phyloP scores from a whole-genome alignment of 163 green algal genomes.

The Scenedesmus sp. region DNA sequence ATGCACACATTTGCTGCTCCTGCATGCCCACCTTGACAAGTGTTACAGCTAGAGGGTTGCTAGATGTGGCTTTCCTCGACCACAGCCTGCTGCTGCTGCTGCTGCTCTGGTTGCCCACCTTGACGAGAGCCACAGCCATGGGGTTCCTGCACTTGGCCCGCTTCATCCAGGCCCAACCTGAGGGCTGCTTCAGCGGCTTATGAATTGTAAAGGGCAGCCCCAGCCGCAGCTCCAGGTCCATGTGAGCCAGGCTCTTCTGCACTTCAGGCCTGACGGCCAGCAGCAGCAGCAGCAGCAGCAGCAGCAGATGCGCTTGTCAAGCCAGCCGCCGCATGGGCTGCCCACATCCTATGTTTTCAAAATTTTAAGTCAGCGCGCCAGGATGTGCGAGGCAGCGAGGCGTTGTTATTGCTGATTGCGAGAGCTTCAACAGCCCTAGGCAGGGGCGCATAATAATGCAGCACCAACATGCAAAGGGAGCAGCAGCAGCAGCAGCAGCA shows the following conservation, averaged over 20 bases:
- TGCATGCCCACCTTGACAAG: no score
- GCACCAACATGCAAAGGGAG: no score
- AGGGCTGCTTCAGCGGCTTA: neutral
- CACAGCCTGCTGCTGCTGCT: neutral
- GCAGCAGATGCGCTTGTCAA: no score
- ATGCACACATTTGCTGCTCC: no score
- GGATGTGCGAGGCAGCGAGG: neutral
- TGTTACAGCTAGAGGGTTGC: neutral
- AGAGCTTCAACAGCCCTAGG: no score
- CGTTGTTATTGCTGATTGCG: neutral
- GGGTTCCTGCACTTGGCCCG: conserved; percentile 2
- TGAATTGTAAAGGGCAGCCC: neutral
- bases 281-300: neutral
- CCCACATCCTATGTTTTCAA: no score
- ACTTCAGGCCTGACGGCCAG: neutral
- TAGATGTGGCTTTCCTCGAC: neutral
- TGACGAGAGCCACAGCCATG: neutral
- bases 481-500: neutral
- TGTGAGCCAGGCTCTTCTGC: neutral
- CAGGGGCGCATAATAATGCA: no score
- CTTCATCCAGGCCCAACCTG: neutral
- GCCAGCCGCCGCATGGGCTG: no score
- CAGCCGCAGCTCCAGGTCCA: neutral
- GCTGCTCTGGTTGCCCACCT: neutral
- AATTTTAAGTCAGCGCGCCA: neutral